Conservation (phyloP, 2,329 filamentous ascomycete genomes). For the Annulohypoxylon truncatum region DNA sequence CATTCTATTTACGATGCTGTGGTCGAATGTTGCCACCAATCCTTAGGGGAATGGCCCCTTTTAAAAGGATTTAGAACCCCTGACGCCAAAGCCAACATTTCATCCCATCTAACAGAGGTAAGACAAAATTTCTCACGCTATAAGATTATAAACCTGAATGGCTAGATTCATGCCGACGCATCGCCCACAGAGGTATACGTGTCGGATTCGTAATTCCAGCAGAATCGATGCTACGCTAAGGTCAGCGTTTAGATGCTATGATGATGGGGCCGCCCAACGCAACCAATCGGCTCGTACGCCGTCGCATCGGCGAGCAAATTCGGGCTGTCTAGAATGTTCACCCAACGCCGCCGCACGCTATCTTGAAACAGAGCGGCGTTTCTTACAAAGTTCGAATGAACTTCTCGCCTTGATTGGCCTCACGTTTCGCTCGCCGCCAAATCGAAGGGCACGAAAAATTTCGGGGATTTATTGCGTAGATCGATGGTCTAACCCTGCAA, state of each 20-base stretch:
- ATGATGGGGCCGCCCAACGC: background rate
- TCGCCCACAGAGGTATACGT: background rate
- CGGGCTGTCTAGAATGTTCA: background rate
- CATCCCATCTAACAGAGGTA: constrained; percentile 3
- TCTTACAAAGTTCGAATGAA: background rate
- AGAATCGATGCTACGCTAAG: constrained; percentile 5
- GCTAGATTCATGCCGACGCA: constrained; percentile 7
- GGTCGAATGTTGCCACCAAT: background rate
- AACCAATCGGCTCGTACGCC: constrained; percentile 14
- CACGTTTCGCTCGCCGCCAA: background rate
- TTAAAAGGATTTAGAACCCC: constrained; percentile 12
- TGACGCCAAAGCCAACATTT: background rate
- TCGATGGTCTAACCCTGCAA: background rate
- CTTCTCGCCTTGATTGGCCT: background rate
- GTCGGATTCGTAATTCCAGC: constrained; percentile 2
- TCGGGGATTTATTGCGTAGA: background rate
- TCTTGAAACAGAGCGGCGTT: constrained; percentile 11
- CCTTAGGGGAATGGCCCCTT: background rate
- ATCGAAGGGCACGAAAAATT: background rate
- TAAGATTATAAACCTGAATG: background rate
- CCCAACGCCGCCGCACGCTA: background rate
- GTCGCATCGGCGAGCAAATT: background rate
- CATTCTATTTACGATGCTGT: background rate
- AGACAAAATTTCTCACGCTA: constrained; percentile 6
- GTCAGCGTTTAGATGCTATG: background rate